Base-by-base conservation (phyloP, 2,329 filamentous ascomycete genomes). In the Phaeosphaeria sp. region DNA sequence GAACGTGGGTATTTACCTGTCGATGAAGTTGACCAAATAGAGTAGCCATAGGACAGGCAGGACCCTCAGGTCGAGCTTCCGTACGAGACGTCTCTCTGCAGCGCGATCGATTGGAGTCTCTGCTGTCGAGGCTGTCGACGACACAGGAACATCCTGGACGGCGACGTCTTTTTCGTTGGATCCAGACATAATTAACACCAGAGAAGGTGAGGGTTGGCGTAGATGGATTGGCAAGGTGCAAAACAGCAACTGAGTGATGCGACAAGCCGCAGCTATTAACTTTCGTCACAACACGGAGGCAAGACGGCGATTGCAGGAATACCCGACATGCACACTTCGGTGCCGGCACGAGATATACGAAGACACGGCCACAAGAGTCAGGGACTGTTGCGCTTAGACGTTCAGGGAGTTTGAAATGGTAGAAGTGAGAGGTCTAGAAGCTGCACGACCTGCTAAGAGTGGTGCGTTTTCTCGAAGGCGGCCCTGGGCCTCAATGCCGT, bases 11-110 rank as follows among this genome's bases (percentile, higher is more conserved):
- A 27, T 20, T 15, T 57, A 68, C 67, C 72, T 64, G 52, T 76
- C 73, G 27, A 76, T 68, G 51, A 75, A 76, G 52, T 68, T 69
- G 1, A 73, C 67, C 9, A 76, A 59, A 50, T 74, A 74, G 2
- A 76, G 62, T n/a, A 74, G 42, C 68, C 71, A 76, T 36, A 76
- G 62, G 2, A 75, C 59, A 6, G 72, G 73, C 9, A 75, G 42
- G 17, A 75, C 67, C 1, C 64, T 62, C 11, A 73, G 18, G 54
- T 76, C 73, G 13, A 75, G 68, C 54, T 74, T 73, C 15, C 69
- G 65, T 13, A 75, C 11, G 2, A 76, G 62, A 9, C 62, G 61
- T 20, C 60, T 51, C 47, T 76, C 72, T 17, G 68, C 68, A 17
- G 55, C 59, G 18, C 56, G 66, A 54, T 75, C 69, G 15, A 71